phyloP scores from a whole-genome alignment of 169 alveolate species.

The Nephromyces sp. region DNA sequence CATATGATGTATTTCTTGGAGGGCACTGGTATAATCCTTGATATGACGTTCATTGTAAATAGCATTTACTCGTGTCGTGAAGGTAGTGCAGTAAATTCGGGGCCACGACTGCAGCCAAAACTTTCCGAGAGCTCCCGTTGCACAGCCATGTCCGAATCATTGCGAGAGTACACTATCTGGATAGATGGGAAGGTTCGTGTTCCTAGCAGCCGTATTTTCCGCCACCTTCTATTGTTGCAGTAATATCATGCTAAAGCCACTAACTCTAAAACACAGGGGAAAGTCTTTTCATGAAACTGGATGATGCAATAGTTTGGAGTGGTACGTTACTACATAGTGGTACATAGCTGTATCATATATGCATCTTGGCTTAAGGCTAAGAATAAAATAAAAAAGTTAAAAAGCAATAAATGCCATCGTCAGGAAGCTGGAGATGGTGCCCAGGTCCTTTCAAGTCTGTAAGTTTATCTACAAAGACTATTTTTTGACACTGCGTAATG shows the following conservation, averaged over 20 bases:
- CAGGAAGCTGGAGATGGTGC: background rate
- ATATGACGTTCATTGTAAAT: background rate
- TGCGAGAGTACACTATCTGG: slow-evolving; percentile 36
- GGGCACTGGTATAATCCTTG: background rate
- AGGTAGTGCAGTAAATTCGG: slow-evolving; percentile 30
- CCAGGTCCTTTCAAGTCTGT: background rate
- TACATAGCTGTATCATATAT: too few relatives aligned
- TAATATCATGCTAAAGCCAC: too few relatives aligned
- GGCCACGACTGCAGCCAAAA: slow-evolving; percentile 12
- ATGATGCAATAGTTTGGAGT: background rate
- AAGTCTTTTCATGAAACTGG: background rate
- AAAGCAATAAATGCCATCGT: too few relatives aligned
- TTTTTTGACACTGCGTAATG: background rate
- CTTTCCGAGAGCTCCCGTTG: slow-evolving; percentile 16
- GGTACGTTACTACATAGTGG: background rate
- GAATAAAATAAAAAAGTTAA: too few relatives aligned
- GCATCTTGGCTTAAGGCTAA: too few relatives aligned
- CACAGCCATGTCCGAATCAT: slow-evolving; percentile 19
- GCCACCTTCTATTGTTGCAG: too few relatives aligned
- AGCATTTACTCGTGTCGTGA: background rate
- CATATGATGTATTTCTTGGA: background rate
- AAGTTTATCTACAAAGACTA: too few relatives aligned
- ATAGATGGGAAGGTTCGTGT: slow-evolving; percentile 29
- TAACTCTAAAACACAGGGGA: background rate
- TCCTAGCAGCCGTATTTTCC: too few relatives aligned